phyloP scores from a whole-genome alignment of 129 eudicot species.

The Lonicera japonica region DNA sequence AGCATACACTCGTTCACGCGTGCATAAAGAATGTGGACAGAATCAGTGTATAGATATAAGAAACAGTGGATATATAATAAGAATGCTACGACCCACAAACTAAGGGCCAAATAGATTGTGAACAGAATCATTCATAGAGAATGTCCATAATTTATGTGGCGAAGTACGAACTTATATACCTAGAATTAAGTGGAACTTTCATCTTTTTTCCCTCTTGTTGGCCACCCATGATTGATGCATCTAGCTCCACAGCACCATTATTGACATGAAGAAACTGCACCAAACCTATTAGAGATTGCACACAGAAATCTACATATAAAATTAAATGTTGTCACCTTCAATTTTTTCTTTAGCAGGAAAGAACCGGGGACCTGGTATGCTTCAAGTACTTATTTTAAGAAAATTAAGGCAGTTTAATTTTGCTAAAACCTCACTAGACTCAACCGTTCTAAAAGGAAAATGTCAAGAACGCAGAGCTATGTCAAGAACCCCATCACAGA shows the following conservation, averaged over 20 bases:
- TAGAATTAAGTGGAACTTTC: constrained; percentile 95
- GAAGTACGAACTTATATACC: constrained; percentile 31
- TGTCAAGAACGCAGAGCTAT: no score
- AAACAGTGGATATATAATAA: neutral
- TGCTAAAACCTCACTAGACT: neutral
- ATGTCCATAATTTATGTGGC: neutral
- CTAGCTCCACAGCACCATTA: constrained; percentile 93
- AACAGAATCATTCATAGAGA: no score
- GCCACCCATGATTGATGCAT: constrained; percentile 87
- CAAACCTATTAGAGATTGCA: constrained; percentile 25
- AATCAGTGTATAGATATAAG: neutral
- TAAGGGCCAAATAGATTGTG: neutral
- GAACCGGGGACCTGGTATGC: neutral
- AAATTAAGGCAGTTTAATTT: neutral
- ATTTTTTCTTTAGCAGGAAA: neutral
- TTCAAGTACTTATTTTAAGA: neutral
- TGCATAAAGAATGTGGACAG: neutral
- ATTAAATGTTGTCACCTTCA: constrained; percentile 4
- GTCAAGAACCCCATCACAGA: no score
- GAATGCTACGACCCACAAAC: neutral
- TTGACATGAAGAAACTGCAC: constrained; percentile 70
- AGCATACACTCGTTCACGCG: no score
- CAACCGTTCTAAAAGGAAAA: no score
- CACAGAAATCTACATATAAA: neutral
- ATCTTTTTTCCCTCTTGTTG: constrained; percentile 83